Conservation (phyloP, 805 yeast genomes). For the Candida andamanensis region DNA sequence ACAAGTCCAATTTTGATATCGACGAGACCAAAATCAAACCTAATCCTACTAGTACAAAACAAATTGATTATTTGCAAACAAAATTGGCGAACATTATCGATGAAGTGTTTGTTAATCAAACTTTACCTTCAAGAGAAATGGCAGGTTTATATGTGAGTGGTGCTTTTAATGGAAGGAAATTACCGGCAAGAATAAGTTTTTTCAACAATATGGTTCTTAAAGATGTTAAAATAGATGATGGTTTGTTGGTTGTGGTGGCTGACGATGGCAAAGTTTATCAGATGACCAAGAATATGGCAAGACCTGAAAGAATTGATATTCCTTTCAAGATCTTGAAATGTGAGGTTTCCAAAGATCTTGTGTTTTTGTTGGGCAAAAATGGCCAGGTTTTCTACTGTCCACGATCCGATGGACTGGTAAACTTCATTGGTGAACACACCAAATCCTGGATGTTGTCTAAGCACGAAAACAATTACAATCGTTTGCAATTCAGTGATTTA, state of each 20-base stretch:
- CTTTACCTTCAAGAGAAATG: conserved; percentile 19
- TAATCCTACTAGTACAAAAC: conserved; percentile 24
- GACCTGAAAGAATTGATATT: conserved; percentile 18
- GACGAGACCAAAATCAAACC: conserved; percentile 19
- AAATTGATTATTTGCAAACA: conserved; percentile 19
- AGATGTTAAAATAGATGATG: conserved; percentile 50
- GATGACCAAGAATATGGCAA: conserved; percentile 38
- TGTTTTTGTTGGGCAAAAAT: conserved; percentile 37
- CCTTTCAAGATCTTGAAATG: conserved; percentile 25
- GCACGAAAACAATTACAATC: conserved; percentile 5
- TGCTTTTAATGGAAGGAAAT: conserved; percentile 26
- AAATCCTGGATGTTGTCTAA: conserved; percentile 22
- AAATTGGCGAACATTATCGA: conserved; percentile 22
- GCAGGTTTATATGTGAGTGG: conserved; percentile 38
- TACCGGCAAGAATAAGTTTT: conserved; percentile 56
- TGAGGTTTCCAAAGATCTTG: conserved; percentile 47
- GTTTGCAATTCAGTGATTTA: conserved; percentile 8
- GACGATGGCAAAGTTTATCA: conserved; percentile 68
- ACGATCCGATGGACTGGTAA: conserved; percentile 13
- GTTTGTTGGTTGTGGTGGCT: conserved; percentile 53
- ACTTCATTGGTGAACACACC: conserved; percentile 12
- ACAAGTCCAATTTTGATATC: conserved; percentile 27
- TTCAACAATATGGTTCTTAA: conserved; percentile 59
- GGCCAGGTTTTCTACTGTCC: conserved; percentile 35
- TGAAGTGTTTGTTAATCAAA: conserved; percentile 13